A percentile compares a stretch with the other conserved stretches of the same genome.
Evolutionary conservation across 306 rosid species (phyloP).

Genomic region (Carpinus fangiana): DNA sequence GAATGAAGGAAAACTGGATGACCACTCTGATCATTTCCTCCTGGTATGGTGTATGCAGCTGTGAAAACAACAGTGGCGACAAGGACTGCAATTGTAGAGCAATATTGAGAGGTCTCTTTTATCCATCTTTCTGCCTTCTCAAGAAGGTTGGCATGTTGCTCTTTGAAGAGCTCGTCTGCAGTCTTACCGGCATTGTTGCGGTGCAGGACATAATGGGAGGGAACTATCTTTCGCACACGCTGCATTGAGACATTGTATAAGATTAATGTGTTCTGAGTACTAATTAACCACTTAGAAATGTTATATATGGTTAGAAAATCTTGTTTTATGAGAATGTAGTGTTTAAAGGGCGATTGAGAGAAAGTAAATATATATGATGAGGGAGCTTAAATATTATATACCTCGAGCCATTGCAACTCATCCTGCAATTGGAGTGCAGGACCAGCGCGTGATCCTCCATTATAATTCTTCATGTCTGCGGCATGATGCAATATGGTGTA

Average conservation of each 20-base stretch:
- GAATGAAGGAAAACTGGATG: neutral
- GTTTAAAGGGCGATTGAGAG: too few relatives aligned
- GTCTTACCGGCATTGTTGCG: neutral
- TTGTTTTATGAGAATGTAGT: too few relatives aligned
- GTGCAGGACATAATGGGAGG: neutral
- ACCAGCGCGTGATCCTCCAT: neutral
- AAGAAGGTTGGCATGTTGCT: neutral
- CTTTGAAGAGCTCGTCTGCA: neutral
- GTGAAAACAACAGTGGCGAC: neutral
- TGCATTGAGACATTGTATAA: neutral
- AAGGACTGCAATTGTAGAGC: neutral
- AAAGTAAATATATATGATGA: too few relatives aligned
- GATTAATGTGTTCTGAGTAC: too few relatives aligned
- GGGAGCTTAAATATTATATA: neutral
- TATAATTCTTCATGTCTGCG: neutral
- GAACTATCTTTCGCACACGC: neutral
- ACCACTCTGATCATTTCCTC: neutral
- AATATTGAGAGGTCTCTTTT: neutral
- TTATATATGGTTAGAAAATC: too few relatives aligned
- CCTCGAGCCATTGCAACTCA: neutral
- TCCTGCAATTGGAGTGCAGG: neutral
- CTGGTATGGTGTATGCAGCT: neutral
- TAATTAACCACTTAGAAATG: too few relatives aligned
- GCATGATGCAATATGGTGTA: constrained; percentile 17
- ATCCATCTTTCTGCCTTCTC: neutral